Evolutionary conservation across 192 early-diverging fungal genomes (phyloP).

Genomic region (Gryganskiella cystojenkinii): DNA sequence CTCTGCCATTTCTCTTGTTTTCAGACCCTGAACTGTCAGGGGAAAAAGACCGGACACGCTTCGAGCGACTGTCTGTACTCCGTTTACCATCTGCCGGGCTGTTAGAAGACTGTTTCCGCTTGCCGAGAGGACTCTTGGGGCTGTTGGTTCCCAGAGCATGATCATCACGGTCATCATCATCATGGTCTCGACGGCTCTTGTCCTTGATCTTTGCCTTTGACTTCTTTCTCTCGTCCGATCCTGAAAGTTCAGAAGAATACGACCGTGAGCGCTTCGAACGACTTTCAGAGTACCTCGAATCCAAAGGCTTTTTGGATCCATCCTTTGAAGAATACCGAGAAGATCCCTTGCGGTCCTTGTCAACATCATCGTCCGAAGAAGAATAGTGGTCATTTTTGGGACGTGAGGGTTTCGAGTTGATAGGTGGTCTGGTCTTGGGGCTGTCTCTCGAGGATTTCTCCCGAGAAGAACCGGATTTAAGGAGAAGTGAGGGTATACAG

Average conservation of each 20-base stretch:
- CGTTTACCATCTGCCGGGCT: too few species aligned
- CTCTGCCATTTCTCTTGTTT: not conserved
- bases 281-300: too few species aligned
- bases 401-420: not conserved
- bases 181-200: not conserved
- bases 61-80: too few species aligned
- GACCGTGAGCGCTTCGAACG: slow-evolving; percentile 18
- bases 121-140: too few species aligned
- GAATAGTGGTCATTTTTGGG: not conserved
- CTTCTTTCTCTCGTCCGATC: slow-evolving; percentile 23
- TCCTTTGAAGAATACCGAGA: slow-evolving; percentile 3
- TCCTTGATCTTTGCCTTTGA: slow-evolving; percentile 4
- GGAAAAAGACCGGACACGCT: too few species aligned
- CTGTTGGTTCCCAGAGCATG: too few species aligned
- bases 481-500: slow-evolving; percentile 33
- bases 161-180: too few species aligned
- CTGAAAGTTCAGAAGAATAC: slow-evolving; percentile 30
- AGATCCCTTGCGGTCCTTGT: slow-evolving; percentile 20
- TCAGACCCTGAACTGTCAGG: not conserved
- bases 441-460: slow-evolving; percentile 4
- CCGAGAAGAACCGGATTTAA: slow-evolving; percentile 7
- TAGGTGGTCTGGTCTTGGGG: not conserved
- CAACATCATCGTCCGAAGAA: slow-evolving; percentile 20
- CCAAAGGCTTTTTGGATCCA: not conserved
- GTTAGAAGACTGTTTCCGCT: too few species aligned